Conservation (phyloP, 1,139 yeast genomes). For the Diutina sp. region DNA sequence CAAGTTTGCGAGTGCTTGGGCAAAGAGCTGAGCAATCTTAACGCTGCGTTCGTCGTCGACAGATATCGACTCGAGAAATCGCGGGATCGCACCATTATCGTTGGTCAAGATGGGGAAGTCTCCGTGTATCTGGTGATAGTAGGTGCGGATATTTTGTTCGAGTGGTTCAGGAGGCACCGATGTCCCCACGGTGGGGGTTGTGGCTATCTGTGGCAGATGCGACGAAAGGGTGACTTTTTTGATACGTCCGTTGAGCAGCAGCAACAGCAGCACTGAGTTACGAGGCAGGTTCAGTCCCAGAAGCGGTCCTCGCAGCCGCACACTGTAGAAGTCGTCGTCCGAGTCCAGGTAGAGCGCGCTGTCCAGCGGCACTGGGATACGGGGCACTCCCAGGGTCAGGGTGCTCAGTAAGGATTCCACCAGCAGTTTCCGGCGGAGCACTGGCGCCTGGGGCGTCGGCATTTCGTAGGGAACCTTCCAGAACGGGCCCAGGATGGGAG, state of each 20-base stretch:
- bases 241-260: conserved; percentile 33
- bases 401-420: conserved; percentile 16
- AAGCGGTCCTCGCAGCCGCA: conserved; percentile 9
- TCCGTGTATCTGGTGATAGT: conserved; percentile 41
- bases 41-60: conserved; percentile 21
- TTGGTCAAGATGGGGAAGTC: conserved; percentile 48
- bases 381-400: conserved; percentile 18
- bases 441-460: conserved; percentile 15
- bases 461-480: conserved; percentile 42
- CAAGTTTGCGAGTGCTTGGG: conserved; percentile 36
- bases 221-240: conserved; percentile 10
- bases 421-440: conserved; percentile 14
- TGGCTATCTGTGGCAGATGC: background rate
- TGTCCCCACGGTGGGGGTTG: conserved; percentile 4
- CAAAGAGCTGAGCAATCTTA: conserved; percentile 36
- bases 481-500: conserved; percentile 33
- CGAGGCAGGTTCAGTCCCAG: conserved; percentile 29
- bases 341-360: conserved; percentile 21
- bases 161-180: conserved; percentile 4
- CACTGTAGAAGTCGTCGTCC: conserved; percentile 25
- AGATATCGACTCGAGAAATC: conserved; percentile 9
- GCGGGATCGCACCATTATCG: conserved; percentile 22
- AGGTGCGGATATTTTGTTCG: conserved; percentile 17
- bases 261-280: conserved; percentile 29
- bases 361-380: conserved; percentile 17